Evolutionary conservation across 2,329 filamentous ascomycete genomes (phyloP).

Genomic region (Alternaria sp.): DNA sequence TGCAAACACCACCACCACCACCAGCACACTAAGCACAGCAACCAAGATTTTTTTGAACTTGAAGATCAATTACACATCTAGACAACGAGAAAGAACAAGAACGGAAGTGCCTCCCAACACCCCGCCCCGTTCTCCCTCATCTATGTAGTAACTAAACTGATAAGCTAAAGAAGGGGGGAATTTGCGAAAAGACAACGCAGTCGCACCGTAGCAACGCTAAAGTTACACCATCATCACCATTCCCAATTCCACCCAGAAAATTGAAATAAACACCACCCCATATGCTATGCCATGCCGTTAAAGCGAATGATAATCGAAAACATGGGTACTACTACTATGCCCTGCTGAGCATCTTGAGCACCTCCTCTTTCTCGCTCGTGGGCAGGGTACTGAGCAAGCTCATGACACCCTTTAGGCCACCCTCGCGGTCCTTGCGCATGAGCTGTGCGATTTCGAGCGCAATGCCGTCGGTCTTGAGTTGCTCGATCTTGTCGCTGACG

Average conservation of each 20-base stretch:
- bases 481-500: constrained; percentile 83
- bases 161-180: constrained; percentile 4
- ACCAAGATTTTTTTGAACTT: neutral
- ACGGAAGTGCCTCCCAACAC: constrained; percentile 24
- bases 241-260: constrained; percentile 1
- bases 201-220: constrained; percentile 14
- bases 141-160: constrained; percentile 1
- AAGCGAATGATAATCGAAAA: constrained; percentile 12
- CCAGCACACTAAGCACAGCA: neutral
- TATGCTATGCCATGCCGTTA: constrained; percentile 11
- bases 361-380: constrained; percentile 83
- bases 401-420: constrained; percentile 82
- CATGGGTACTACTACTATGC: constrained; percentile 40
- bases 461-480: constrained; percentile 77
- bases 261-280: constrained; percentile 3
- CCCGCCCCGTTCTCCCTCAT: neutral
- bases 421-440: constrained; percentile 69
- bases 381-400: constrained; percentile 86
- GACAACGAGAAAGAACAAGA: neutral
- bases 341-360: constrained; percentile 64
- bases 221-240: constrained; percentile 5
- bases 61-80: constrained; percentile 1
- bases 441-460: constrained; percentile 73
- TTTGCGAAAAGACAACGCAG: constrained; percentile 6
- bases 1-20: neutral